Percentiles rank a stretch among this genome's conserved stretches.
Conservation (phyloP, 345 rosid genomes). For the Eucalyptus grandis region DNA sequence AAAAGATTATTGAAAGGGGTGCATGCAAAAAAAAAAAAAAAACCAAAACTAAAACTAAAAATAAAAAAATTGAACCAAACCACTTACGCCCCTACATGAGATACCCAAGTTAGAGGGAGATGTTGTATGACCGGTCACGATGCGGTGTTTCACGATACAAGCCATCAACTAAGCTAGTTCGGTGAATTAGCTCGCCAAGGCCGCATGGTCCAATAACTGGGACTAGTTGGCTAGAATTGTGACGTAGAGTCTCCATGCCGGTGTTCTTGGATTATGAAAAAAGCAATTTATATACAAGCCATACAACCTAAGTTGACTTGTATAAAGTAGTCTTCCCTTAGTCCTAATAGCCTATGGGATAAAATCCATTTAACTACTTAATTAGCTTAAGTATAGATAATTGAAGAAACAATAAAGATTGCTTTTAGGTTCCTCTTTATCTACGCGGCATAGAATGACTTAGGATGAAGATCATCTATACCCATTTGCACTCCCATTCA, state of each 20-base stretch:
- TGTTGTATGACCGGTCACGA: neutral
- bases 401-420: neutral
- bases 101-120: neutral
- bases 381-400: neutral
- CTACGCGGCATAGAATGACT: neutral
- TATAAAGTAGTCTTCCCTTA: neutral
- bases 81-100: accelerated
- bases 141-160: neutral
- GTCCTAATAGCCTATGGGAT: neutral
- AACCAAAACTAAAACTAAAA: too few relatives aligned
- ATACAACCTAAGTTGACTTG: neutral
- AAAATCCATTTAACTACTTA: neutral
- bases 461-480: neutral
- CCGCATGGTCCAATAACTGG: neutral
- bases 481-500: neutral
- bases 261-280: neutral
- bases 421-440: neutral
- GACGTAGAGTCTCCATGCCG: accelerated
- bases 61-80: too few relatives aligned
- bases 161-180: neutral
- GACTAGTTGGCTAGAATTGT: accelerated
- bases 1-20: too few relatives aligned
- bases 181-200: neutral
- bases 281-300: neutral
- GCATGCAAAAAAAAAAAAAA: accelerated